Percentiles rank a stretch among this genome's conserved stretches.
These are phyloP conservation scores for Rhinocladiella similis DNA, from an alignment of 2,329 filamentous ascomycete species.

Conservation along the genomic window DNA sequence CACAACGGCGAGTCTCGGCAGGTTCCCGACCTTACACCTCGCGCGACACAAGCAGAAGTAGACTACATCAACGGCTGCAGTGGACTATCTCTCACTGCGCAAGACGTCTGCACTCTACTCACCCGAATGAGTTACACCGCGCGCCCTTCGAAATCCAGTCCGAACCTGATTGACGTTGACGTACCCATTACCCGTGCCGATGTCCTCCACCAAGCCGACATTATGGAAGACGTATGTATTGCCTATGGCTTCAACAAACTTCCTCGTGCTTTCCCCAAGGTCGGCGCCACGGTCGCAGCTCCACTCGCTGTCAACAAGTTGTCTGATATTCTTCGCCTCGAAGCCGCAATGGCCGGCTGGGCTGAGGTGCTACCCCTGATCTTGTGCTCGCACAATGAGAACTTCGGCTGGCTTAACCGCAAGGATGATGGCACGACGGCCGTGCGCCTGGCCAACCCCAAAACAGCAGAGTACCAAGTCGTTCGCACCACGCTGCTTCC, in stretches of 20 bases:
- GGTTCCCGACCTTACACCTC: conserved; percentile 76
- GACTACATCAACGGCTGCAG: conserved; percentile 94
- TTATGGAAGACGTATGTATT: conserved; percentile 98
- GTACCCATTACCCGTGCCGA: conserved; percentile 90
- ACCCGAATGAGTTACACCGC: conserved; percentile 88
- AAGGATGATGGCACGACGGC: conserved; percentile 82
- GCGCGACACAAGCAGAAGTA: conserved; percentile 77
- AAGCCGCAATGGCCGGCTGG: conserved; percentile 94
- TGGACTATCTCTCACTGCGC: conserved; percentile 72
- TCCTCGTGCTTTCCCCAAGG: conserved; percentile 81
- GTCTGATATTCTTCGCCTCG: conserved; percentile 81
- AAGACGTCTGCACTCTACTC: conserved; percentile 75
- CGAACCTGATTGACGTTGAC: conserved; percentile 74
- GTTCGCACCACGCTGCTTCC: conserved; percentile 84
- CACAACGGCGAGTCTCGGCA: conserved; percentile 84
- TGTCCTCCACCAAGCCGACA: conserved; percentile 92
- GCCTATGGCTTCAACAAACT: conserved; percentile 98
- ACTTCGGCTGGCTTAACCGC: conserved; percentile 92
- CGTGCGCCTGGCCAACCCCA: conserved; percentile 85
- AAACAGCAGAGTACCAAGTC: conserved; percentile 90
- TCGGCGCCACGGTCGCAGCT: conserved; percentile 80
- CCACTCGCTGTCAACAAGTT: conserved; percentile 93
- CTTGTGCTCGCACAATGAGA: conserved; percentile 96
- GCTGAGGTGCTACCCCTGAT: conserved; percentile 94
- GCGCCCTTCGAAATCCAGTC: conserved; percentile 67